These are phyloP conservation scores for Trypanosoma congolense DNA, from an alignment of 208 protist genomes.

Conservation along the genomic window DNA sequence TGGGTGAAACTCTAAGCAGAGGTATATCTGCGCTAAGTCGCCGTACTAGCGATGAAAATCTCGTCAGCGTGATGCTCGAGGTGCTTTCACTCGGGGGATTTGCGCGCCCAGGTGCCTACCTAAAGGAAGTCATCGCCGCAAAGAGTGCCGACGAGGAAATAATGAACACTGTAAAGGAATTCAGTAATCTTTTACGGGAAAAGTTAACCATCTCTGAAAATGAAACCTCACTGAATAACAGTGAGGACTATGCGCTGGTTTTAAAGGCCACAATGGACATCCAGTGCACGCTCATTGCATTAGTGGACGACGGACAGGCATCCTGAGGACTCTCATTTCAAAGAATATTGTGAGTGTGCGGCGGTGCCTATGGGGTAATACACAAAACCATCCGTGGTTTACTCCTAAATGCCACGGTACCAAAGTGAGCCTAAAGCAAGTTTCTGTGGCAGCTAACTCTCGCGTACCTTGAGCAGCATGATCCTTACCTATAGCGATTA, in stretches of 20 bases:
- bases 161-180: constrained; percentile 37
- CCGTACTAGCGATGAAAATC: constrained; percentile 38
- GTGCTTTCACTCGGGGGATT: constrained; percentile 65
- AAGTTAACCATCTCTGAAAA: constrained; percentile 63
- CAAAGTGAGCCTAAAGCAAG: no score
- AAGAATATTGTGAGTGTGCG: no score
- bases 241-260: constrained; percentile 80
- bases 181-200: constrained; percentile 33
- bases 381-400: no score
- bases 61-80: constrained; percentile 48
- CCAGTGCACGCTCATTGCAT: constrained; percentile 76
- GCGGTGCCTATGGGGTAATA: no score
- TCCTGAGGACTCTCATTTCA: background rate
- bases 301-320: constrained; percentile 16
- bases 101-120: constrained; percentile 61
- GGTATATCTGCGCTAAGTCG: constrained; percentile 46
- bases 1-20: constrained; percentile 55
- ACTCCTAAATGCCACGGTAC: no score
- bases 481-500: no score
- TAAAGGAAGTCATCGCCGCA: constrained; percentile 73
- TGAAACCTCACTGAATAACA: constrained; percentile 40
- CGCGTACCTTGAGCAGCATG: no score
- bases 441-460: no score
- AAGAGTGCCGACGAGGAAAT: constrained; percentile 58
- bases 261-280: constrained; percentile 87